Evolutionary conservation across 2,329 filamentous ascomycete genomes (phyloP), one percentile per base, ranked within the genome.

Genomic region (Aureobasidium sp.): DNA sequence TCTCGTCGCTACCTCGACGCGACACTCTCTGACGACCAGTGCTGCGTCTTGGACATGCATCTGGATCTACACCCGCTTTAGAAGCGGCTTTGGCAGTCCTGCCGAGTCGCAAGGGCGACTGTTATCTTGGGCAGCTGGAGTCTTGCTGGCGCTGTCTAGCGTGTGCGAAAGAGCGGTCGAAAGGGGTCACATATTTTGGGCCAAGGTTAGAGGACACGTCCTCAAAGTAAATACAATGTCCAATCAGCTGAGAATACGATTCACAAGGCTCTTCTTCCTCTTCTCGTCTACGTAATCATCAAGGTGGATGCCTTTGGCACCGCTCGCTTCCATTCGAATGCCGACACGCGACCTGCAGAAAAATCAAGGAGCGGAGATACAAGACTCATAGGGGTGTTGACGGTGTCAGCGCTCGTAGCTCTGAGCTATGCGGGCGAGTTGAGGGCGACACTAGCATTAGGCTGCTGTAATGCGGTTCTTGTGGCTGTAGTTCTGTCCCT

Each of bases 161-260:
- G 63, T 75, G 32, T 74, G 72, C 63, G 71, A 74, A 57, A 60
- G 72, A 51, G 68, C 71, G n/a, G 67, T 68, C 57, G 70, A 73
- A 56, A 68, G 67, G 48, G 63, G 68, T 55, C 69, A 68, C 35
- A 66, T 72, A n/a, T 70, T 71, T 67, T 69, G 70, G 64, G 69
- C 69, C 19, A 74, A 75, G 70, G 73, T 74, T 56, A 58, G 55
- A 50, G 34, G 16, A 34, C 35, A 25, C 32, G 37, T 45, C 8
- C 17, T 29, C 14, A 24, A 19, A 40, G 14, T 48, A 53, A 14
- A 27, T 41, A 40, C 25, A 17, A 11, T 32, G 54, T 56, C 53
- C 55, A n/a, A 56, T 55, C 59, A 59, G 58, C 63, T 63, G 61
- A 60, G 22, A 4, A 12, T 21, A 59, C 16, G 24, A 40, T 11